Percentiles rank a stretch among this genome's conserved stretches.
phyloP scores from a whole-genome alignment of 345 rosid genomes.

The Triadica sebifera region DNA sequence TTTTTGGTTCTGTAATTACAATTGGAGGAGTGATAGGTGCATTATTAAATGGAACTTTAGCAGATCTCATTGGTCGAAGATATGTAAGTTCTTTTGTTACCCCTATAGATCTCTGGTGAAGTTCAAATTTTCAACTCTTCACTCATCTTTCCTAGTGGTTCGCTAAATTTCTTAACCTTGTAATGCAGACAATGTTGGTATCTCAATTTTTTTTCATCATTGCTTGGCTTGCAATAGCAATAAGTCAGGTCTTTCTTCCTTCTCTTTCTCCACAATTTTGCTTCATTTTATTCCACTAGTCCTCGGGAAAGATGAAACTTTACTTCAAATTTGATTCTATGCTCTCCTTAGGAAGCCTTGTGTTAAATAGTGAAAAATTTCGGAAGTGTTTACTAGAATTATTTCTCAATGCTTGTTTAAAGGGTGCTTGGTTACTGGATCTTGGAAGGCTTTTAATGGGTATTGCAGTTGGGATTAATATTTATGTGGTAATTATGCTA shows the following conservation, averaged over 20 bases:
- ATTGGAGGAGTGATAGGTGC: conserved; percentile 38
- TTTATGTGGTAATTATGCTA: conserved; percentile 31
- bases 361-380: too few relatives aligned
- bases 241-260: conserved; percentile 52
- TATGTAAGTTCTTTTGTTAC: conserved; percentile 24
- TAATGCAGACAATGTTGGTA: conserved; percentile 55
- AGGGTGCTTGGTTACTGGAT: conserved; percentile 40
- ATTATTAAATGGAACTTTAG: conserved; percentile 31
- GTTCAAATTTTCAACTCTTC: neutral
- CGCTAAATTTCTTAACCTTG: neutral
- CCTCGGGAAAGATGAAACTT: too few relatives aligned
- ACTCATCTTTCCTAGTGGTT: neutral
- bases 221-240: conserved; percentile 59
- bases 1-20: conserved; percentile 37
- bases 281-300: neutral
- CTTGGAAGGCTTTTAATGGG: conserved; percentile 34
- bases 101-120: neutral
- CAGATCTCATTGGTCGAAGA: conserved; percentile 40
- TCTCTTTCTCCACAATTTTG: neutral
- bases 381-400: neutral
- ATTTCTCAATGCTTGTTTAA: neutral
- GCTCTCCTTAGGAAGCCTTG: too few relatives aligned
- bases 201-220: conserved; percentile 40
- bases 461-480: conserved; percentile 30
- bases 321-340: too few relatives aligned